Conservation (phyloP, 192 early-diverging fungal species). For the Backusella luteola region DNA sequence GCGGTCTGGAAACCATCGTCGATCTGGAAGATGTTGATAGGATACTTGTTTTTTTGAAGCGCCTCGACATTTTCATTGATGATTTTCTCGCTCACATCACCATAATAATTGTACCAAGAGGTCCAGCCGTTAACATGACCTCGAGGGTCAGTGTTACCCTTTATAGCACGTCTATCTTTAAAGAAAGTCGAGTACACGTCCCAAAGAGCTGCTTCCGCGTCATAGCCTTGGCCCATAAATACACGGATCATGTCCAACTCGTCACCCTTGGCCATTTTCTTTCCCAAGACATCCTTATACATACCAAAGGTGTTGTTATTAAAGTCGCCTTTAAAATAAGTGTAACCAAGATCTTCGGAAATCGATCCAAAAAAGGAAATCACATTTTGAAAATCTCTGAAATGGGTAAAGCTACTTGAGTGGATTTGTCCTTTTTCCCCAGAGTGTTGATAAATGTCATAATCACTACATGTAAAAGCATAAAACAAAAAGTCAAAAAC, state of each 20-base stretch:
- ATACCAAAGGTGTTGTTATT: slow-evolving; percentile 34
- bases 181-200: slow-evolving; percentile 31
- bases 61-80: slow-evolving; percentile 37
- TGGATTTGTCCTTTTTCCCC: slow-evolving; percentile 45
- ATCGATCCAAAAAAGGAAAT: slow-evolving; percentile 39
- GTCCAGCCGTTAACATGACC: slow-evolving; percentile 49
- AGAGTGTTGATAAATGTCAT: slow-evolving; percentile 42
- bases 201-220: slow-evolving; percentile 32
- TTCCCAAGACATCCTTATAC: slow-evolving; percentile 45
- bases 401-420: slow-evolving; percentile 44
- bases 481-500: background rate
- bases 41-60: slow-evolving; percentile 31
- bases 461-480: slow-evolving; percentile 24
- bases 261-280: slow-evolving; percentile 16
- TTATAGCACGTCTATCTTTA: slow-evolving; percentile 19
- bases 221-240: slow-evolving; percentile 24
- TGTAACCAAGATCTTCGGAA: slow-evolving; percentile 45
- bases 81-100: slow-evolving; percentile 43
- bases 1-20: slow-evolving; percentile 50
- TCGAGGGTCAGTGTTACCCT: slow-evolving; percentile 21
- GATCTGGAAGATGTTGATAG: slow-evolving; percentile 51
- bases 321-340: slow-evolving; percentile 47
- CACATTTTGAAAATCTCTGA: slow-evolving; percentile 39
- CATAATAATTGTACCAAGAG: slow-evolving; percentile 55
- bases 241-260: slow-evolving; percentile 14